Percentiles rank a stretch among this genome's conserved stretches.
These are phyloP conservation scores for Populus ilicifolia DNA, from an alignment of 345 rosid species.

Conservation along the genomic window DNA sequence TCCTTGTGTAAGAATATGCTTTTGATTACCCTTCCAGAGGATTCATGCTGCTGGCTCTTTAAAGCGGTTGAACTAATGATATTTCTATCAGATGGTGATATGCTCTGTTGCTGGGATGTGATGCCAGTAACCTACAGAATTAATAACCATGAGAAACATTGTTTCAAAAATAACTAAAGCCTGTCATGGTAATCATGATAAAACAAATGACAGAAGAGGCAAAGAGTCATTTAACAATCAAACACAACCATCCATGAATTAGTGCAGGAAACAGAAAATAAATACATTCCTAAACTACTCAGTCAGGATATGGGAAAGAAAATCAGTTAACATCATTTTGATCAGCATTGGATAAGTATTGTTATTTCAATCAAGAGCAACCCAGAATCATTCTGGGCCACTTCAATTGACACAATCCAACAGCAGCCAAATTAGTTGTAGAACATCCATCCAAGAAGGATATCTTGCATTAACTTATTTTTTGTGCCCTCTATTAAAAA, in stretches of 20 bases:
- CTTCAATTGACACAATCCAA: background rate
- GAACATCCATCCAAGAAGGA: background rate
- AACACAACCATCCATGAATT: background rate
- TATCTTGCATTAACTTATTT: background rate
- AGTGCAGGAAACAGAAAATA: background rate
- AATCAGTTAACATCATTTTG: background rate
- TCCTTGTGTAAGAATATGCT: constrained; percentile 52
- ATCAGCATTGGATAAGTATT: background rate
- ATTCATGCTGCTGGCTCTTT: constrained; percentile 45
- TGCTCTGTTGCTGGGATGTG: constrained; percentile 29
- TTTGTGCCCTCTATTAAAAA: background rate
- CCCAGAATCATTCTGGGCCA: background rate
- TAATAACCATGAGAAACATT: background rate
- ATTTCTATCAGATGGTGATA: constrained; percentile 31
- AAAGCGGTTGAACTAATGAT: constrained; percentile 27
- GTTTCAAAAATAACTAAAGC: background rate
- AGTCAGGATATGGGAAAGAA: background rate
- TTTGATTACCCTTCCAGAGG: constrained; percentile 40
- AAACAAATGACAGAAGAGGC: background rate
- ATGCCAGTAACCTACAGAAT: constrained; percentile 25
- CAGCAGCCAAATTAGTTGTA: background rate
- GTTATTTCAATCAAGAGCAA: background rate
- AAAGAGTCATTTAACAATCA: background rate
- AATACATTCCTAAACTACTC: background rate
- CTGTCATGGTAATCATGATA: background rate